Evolutionary conservation across 1,284 basidiomycete genomes (phyloP), one percentile per base, ranked within the genome.

Genomic region (Pascua guehoae): DNA sequence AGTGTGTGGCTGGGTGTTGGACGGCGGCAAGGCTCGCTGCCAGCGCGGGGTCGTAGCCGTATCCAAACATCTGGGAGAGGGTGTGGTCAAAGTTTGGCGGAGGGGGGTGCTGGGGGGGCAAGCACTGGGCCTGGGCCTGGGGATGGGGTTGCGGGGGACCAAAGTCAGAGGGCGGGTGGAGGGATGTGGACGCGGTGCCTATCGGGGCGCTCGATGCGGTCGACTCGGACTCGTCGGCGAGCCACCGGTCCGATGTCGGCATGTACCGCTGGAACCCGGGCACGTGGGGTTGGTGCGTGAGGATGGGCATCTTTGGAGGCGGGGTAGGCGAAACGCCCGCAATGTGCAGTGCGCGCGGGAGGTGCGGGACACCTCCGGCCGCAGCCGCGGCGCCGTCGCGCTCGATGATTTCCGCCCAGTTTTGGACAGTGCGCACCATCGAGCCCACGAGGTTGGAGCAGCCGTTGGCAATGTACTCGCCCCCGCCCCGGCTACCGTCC

Each of bases 371-470:
- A 24, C 15, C 15, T 17, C 37, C 47, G 45, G 43, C 18, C 12
- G 36, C 38, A 9, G 10, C 18, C 15, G 36, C 16, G 11, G 41
- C 50, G 32, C 46, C 52, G 12, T 64, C 61, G 32, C 57, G 58
- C 44, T 63, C 63, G 16, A 64, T 38, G 12, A 43, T 54, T n/a
- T 59, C 52, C 4, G 55, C 55, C 68, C 73, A 69, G 9, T 67
- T 64, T 14, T 66, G 59, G 2, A 70, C 65, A 2, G 66, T 61
- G 42, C 70, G 57, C 3, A 65, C 56, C 68, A 73, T 72, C 14
- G 68, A 70, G 11, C 67, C 70, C 9, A 73, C 53, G n/a, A 75
- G 54, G 60, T 70, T 73, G 39, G 65, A 66, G 55, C 71, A 71
- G 12, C 70, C 69, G 58, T 66, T 71, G 9, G 67, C 60, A 12